These are phyloP conservation scores for Thuja plicata DNA, from an alignment of 83 land plant genomes.

Conservation along the genomic window DNA sequence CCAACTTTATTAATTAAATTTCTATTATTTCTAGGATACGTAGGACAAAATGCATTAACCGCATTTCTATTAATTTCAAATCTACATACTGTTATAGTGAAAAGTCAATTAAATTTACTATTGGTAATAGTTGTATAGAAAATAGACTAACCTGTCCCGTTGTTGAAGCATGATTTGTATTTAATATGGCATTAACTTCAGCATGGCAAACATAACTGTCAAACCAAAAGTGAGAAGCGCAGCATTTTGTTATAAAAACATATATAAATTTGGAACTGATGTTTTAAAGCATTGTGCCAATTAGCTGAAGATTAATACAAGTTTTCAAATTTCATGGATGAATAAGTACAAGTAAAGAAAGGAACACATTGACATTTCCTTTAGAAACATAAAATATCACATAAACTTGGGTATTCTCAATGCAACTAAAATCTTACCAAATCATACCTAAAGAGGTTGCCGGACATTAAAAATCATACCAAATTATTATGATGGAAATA, in stretches of 20 bases:
- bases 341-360: slow-evolving; percentile 7
- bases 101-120: background rate
- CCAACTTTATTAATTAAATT: background rate
- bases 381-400: background rate
- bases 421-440: background rate
- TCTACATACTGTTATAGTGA: background rate
- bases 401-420: background rate
- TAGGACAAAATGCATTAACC: background rate
- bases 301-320: background rate
- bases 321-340: background rate
- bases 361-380: background rate
- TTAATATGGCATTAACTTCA: slow-evolving; percentile 95
- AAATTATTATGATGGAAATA: background rate
- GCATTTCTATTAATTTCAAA: background rate
- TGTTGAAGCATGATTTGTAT: slow-evolving; percentile 97
- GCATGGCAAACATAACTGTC: slow-evolving; percentile 97
- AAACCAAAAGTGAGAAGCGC: background rate
- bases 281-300: background rate
- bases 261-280: background rate
- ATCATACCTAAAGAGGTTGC: background rate
- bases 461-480: background rate
- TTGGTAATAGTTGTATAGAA: background rate
- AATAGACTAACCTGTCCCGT: slow-evolving; percentile 70
- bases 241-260: background rate
- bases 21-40: background rate